Percentiles rank a stretch among this genome's conserved stretches.
These are phyloP conservation scores for Apiotrichum sp. DNA, from an alignment of 1,284 basidiomycete species.

Conservation along the genomic window DNA sequence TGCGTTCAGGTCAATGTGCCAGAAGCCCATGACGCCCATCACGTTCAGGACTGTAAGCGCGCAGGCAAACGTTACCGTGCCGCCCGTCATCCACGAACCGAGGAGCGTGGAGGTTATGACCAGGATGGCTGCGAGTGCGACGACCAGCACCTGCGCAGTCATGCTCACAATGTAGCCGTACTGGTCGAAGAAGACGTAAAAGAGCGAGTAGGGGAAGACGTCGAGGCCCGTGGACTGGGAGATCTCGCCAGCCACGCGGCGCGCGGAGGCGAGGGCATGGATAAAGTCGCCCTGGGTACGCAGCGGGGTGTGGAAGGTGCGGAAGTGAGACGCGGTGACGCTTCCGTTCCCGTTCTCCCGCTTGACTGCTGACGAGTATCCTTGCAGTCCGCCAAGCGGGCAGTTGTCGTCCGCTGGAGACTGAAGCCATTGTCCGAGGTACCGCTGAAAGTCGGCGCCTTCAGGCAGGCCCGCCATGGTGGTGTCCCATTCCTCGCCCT, in stretches of 20 bases:
- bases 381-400: conserved; percentile 81
- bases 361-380: conserved; percentile 69
- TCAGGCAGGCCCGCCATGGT: conserved; percentile 91
- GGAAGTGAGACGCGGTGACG: conserved; percentile 78
- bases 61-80: conserved; percentile 78
- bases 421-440: conserved; percentile 78
- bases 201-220: conserved; percentile 91
- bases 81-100: conserved; percentile 85
- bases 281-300: conserved; percentile 88
- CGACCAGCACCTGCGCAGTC: conserved; percentile 76
- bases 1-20: conserved; percentile 85
- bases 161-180: conserved; percentile 82
- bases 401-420: conserved; percentile 85
- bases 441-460: conserved; percentile 79
- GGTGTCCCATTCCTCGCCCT: conserved; percentile 78
- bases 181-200: conserved; percentile 95
- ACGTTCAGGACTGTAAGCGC: conserved; percentile 75
- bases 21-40: conserved; percentile 91
- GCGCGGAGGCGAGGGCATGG: conserved; percentile 77
- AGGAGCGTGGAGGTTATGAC: conserved; percentile 77
- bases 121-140: conserved; percentile 78
- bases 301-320: conserved; percentile 85
- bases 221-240: conserved; percentile 62
- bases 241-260: conserved; percentile 81
- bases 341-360: background rate